These are phyloP conservation scores for Solanum chmielewskii DNA, from an alignment of 257 asterid genomes.

Conservation along the genomic window DNA sequence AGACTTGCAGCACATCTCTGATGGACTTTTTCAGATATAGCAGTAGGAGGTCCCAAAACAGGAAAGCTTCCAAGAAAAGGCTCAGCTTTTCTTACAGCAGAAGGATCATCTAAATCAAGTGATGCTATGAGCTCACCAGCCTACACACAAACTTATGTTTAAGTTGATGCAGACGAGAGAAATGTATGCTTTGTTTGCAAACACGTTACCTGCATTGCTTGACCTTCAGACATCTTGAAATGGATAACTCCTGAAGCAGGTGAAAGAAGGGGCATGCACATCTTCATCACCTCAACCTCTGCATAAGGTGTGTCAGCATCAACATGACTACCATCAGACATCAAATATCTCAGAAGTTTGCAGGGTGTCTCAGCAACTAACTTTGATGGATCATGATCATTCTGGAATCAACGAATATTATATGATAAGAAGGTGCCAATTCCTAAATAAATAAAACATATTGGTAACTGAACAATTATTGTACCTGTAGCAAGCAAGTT, in stretches of 20 bases:
- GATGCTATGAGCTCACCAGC: slow-evolving; percentile 97
- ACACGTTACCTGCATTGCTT: slow-evolving; percentile 93
- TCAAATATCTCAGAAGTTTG: slow-evolving; percentile 65
- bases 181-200: neutral
- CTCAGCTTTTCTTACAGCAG: slow-evolving; percentile 97
- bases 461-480: neutral
- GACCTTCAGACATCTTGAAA: slow-evolving; percentile 90
- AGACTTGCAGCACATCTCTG: slow-evolving; percentile 96
- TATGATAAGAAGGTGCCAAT: neutral
- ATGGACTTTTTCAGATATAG: slow-evolving; percentile 92
- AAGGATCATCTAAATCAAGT: slow-evolving; percentile 94
- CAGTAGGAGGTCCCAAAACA: slow-evolving; percentile 90
- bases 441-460: neutral
- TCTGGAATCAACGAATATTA: slow-evolving; percentile 33
- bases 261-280: slow-evolving; percentile 99
- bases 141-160: slow-evolving; percentile 21
- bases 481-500: slow-evolving; percentile 98
- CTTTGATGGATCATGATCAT: slow-evolving; percentile 97
- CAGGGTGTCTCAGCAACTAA: slow-evolving; percentile 97
- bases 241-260: slow-evolving; percentile 92
- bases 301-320: slow-evolving; percentile 95
- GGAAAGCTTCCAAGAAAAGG: slow-evolving; percentile 93
- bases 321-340: slow-evolving; percentile 67
- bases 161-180: slow-evolving; percentile 3
- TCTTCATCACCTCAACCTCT: slow-evolving; percentile 99